Evolutionary conservation across 2,329 filamentous ascomycete species (phyloP), one percentile per base, ranked within the genome.

Genomic region (Falciphora oryzae): DNA sequence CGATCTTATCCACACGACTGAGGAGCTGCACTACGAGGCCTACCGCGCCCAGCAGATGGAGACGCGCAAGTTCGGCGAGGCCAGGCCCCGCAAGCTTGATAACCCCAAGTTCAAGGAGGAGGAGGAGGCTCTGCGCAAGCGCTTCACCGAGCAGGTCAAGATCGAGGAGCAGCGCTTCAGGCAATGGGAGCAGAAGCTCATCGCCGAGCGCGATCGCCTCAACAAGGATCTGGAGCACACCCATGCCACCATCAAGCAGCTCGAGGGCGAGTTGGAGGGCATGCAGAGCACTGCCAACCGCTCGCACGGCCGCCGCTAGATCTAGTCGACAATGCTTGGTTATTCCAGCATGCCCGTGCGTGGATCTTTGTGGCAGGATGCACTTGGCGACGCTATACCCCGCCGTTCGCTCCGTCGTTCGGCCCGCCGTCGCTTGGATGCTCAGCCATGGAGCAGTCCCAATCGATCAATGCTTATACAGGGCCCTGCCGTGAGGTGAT

Each of bases 51-150:
- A 96, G 80, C 96, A 99, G 82, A 99, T 99, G 95, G 95, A 99
- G 85, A 99, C 95, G 62, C 89, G 95, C 81, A 99, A 99, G 82
- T 98, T 99, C 73, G 95, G 95, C 80, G 96, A 99, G 83, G 94
- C 93, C 66, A 89, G 94, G 71, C 95, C 95, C 72, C 87, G 94
- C 80, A 99, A 99, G 87, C 85, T 99, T 73, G 95, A 99, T 83
- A 99, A 99, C 85, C 95, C 95, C 81, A 99, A 99, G 85, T 99
- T 98, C 87, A 99, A 99, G 88, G 95, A 99, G 79, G 95, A 99
- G 81, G 95, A 99, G 77, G 95, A 99, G 85, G 91, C 92, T 68
- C 88, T 99, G 70, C 89, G 95, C 81, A 99, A 99, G 89, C 89
- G 96, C 72, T 99, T 99, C 82, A 99, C 95, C 72, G 95, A 99